Conservation (phyloP, 1,139 yeast genomes). For the Geotrichum bryndzae region DNA sequence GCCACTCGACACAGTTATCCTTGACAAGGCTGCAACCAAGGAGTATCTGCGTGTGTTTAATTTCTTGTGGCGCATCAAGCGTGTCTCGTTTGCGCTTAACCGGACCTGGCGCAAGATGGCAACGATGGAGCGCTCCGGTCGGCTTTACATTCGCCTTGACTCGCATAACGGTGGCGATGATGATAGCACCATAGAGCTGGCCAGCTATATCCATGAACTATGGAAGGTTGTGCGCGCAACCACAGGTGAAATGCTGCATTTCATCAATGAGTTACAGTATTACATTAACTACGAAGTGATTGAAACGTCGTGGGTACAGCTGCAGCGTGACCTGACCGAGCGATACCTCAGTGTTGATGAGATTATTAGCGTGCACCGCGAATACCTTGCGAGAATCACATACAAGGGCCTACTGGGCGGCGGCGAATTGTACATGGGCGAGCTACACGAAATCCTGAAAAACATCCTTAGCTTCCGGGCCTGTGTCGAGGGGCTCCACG, state of each 20-base stretch:
- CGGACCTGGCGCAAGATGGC: slow-evolving; percentile 42
- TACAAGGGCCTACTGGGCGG: slow-evolving; percentile 37
- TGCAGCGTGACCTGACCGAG: slow-evolving; percentile 27
- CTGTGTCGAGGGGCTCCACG: slow-evolving; percentile 26
- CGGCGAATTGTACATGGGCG: slow-evolving; percentile 30
- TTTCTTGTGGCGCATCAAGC: slow-evolving; percentile 73
- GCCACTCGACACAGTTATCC: slow-evolving; percentile 40
- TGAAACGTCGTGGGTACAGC: slow-evolving; percentile 37
- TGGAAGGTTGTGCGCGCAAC: slow-evolving; percentile 32
- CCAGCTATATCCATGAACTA: slow-evolving; percentile 6
- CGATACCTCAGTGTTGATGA: slow-evolving; percentile 34
- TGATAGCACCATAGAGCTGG: not conserved
- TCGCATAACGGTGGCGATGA: not conserved
- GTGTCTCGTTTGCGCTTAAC: slow-evolving; percentile 50
- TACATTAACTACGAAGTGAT: slow-evolving; percentile 38
- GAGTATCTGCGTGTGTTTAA: slow-evolving; percentile 80
- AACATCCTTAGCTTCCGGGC: slow-evolving; percentile 27
- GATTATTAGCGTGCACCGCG: slow-evolving; percentile 33
- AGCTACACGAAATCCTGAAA: slow-evolving; percentile 36
- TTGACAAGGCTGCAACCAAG: slow-evolving; percentile 38
- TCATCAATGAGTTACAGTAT: slow-evolving; percentile 37
- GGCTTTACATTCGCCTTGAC: not conserved
- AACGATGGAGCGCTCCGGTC: slow-evolving; percentile 23
- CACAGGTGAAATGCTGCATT: slow-evolving; percentile 36
- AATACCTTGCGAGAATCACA: slow-evolving; percentile 34